Evolutionary conservation across 2,329 filamentous ascomycete genomes (phyloP), one percentile per base, ranked within the genome.

Genomic region (Aspergillus carbonarius): DNA sequence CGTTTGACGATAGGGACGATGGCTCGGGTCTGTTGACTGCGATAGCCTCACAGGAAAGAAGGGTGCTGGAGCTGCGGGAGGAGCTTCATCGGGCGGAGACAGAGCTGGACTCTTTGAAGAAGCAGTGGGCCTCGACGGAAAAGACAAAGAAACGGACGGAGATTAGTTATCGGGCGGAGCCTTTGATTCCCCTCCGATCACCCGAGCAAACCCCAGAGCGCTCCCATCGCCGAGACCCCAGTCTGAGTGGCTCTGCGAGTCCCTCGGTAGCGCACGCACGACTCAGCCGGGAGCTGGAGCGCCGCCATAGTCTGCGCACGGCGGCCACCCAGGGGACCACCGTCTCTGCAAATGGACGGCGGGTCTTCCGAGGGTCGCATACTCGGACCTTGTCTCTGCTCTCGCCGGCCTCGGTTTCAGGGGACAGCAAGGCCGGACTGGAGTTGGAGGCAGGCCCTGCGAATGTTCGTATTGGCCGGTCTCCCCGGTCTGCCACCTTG

Each of bases 11-110:
- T 13, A 59, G 69, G 17, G 75, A 79, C 37, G 85, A 88, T 61
- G 79, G 85, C 53, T 84, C 83, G 68, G 82, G 88, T 52, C 90
- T 97, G 68, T 87, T 99, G 64, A 93, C 92, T 61, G 90, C 93
- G 58, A 89, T 99, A 68, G 95, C 95, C 46, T 88, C 91, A 13
- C 93, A 98, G 77, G 95, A 99, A 78, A 85, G 95, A 58, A 88
- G 87, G 65, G 93, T 99, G 1, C 79, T 99, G 58, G 95, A 98
- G 76, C 80, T 99, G 54, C 89, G 88, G 60, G 95, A 99, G 74
- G 93, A 98, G 74, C 81, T 99, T n/a, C 79, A 81, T 23, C 88
- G 88, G 60, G 93, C 95, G 5, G 93, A 99, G 72, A 78, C 80
- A 12, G 90, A 96, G 48, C 80, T 99, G 40, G 80, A 81, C 48